These are phyloP conservation scores for Eucommia ulmoides DNA, from an alignment of 257 asterid species.

Conservation along the genomic window DNA sequence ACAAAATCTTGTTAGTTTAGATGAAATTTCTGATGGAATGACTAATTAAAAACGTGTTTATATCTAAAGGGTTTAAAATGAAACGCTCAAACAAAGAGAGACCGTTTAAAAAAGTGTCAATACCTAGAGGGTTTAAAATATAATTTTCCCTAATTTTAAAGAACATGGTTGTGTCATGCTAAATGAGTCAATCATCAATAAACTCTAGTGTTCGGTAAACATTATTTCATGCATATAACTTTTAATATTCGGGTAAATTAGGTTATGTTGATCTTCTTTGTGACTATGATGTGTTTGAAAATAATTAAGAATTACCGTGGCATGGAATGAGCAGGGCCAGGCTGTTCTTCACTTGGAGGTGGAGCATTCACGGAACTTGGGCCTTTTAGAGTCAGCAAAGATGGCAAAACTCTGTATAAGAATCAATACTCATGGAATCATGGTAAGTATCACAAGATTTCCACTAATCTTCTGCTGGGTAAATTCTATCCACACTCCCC, in stretches of 20 bases:
- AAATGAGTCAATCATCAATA: neutral
- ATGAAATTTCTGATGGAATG: too few relatives aligned
- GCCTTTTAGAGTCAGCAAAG: slow-evolving; percentile 31
- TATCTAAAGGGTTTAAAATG: too few relatives aligned
- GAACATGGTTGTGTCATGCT: neutral
- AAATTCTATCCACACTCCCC: too few relatives aligned
- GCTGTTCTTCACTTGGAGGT: slow-evolving; percentile 35
- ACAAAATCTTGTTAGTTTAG: too few relatives aligned
- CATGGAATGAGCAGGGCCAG: slow-evolving; percentile 24
- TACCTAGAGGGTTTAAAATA: too few relatives aligned
- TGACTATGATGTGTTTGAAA: too few relatives aligned
- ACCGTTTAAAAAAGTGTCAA: too few relatives aligned
- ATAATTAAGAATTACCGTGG: too few relatives aligned
- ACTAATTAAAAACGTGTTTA: too few relatives aligned
- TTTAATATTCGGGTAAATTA: neutral
- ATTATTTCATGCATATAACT: neutral
- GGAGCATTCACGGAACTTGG: slow-evolving; percentile 41
- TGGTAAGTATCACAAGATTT: slow-evolving; percentile 10
- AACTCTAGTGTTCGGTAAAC: neutral
- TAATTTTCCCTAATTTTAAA: neutral
- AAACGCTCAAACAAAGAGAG: too few relatives aligned
- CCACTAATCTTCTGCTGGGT: neutral
- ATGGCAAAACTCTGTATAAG: slow-evolving; percentile 26
- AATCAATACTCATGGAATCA: slow-evolving; percentile 30
- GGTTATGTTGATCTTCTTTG: too few relatives aligned